Base-by-base conservation (phyloP, 306 rosid genomes). In the Acmispon strigosus region DNA sequence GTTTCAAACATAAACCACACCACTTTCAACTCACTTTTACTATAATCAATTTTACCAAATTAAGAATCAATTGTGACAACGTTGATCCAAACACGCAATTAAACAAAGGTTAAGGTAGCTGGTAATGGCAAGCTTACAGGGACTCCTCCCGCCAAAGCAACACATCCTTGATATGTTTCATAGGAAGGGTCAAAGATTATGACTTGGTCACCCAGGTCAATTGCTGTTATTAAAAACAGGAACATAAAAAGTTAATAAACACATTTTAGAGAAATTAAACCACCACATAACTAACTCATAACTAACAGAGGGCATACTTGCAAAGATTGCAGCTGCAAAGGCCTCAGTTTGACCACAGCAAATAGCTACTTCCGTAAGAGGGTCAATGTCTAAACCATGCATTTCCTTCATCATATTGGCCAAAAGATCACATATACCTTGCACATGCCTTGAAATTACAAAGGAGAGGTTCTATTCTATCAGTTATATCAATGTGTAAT, bases 281-380 rank as follows among this genome's bases (percentile, higher is more conserved):
- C 8, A 10, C 10, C 14, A 51, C 8, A 48, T 34, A 10, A 53
- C 22, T 6, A 61, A 63, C 39, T 56, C 10, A 32, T n/a, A 43
- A 57, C 37, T 7, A 53, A 7, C 0, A 37, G 0, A 37, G 58
- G 43, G n/a, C 17, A 53, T 68, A 88, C 96, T 80, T 32, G 96
- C 88, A 71, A 92, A 87, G 22, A 84, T 78, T 69, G 94, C 76
- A 5, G 96, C 97, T 0, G 94, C 87, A 69, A 92, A 86, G 4
- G 98, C 92, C 82, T 89, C 98, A 12, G 85, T 78, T 78, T 92
- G 96, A 56, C 98, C 96, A 44, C 96, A 92, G 47, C 91, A 90
- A 62, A 92, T 90, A 48, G 83, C 93, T 49, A 88, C 37, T 50
- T 90, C 96, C n/a, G 91, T 85, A 7, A 81, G 84, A 69, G 98